phyloP scores from a whole-genome alignment of 2,329 filamentous ascomycete species.

The Scortechinia acanthostroma region DNA sequence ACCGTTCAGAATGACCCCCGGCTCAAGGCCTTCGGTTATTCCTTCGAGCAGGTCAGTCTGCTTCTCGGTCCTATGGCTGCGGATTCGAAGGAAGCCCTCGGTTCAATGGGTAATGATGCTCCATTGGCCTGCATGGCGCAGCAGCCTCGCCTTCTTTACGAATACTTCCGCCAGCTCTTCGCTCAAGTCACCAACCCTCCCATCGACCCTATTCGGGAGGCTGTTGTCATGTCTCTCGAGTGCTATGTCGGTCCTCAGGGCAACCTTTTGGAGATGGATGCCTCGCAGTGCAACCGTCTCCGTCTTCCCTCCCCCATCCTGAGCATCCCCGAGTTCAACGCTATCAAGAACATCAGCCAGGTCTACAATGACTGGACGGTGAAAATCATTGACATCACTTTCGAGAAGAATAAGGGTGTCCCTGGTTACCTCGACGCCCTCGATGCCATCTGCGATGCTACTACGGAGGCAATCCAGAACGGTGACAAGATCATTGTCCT shows the following conservation, averaged over 20 bases:
- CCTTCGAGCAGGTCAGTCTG: conserved; percentile 87
- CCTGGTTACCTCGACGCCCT: conserved; percentile 80
- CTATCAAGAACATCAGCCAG: conserved; percentile 69
- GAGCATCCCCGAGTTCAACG: conserved; percentile 84
- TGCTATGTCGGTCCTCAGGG: conserved; percentile 95
- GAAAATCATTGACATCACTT: conserved; percentile 85
- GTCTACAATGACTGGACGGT: conserved; percentile 78
- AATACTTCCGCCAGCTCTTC: conserved; percentile 97
- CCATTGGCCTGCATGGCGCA: conserved; percentile 86
- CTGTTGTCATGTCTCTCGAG: conserved; percentile 95
- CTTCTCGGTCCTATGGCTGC: conserved; percentile 91
- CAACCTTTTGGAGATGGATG: conserved; percentile 88
- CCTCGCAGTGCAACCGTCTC: conserved; percentile 79
- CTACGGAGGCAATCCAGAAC: conserved; percentile 75
- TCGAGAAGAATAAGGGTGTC: conserved; percentile 76
- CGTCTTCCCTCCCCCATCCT: conserved; percentile 83
- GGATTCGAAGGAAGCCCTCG: conserved; percentile 92
- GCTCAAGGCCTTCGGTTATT: conserved; percentile 84
- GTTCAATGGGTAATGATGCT: conserved; percentile 96
- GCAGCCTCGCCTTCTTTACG: conserved; percentile 80
- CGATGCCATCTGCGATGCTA: conserved; percentile 79
- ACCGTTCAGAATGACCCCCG: conserved; percentile 78
- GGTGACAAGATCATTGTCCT: conserved; percentile 81
- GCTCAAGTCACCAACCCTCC: conserved; percentile 96
- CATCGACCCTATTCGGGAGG: conserved; percentile 93